Base-by-base conservation (phyloP, 176 grass and related monocot species). In the Lolium perenne region DNA sequence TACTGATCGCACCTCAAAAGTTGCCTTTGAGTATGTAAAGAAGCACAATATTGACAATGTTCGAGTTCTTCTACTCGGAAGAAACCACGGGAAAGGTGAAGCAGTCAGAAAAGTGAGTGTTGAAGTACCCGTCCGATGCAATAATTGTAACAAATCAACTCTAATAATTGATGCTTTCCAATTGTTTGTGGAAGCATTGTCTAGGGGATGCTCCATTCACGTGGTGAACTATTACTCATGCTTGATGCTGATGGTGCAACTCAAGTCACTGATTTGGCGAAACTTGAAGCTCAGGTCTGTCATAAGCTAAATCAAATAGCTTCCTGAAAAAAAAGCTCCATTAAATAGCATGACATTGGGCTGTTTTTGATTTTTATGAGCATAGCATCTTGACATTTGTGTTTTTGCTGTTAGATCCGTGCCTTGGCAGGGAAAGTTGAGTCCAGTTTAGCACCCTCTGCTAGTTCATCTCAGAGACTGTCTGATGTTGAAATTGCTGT, bases 31-130 rank as follows among this genome's bases (percentile, higher is more conserved):
- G 55, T 99, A 88, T 87, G 88, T 94, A 48, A 84, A 83, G 29
- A 91, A 76, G 70, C 78, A 96, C 77, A 94, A 88, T 61, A 94
- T 99, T 22, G 97, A 96, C 35, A 99, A 94, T 87, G 92, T 93
- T 85, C 95, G 97, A 81, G 90, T 99, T 90, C 85, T 99, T 77
- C 79, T 99, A 58, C 94, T 99, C 18, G 92, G 94, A 18, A 94
- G 81, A 86, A 99, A 99, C 74, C 97, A 99, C 81, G 97, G 97
- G 38, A 99, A 99, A 94, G 97, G 97, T 59, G 97, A 99, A 99
- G 94, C 97, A 10, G 87, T 99, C 25, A 91, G 97, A 90, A 99
- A 99, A 91, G 96, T 98, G 73, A 92, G 90, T 92, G 38, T 51
- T 53, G 62, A 89, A 70, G 47, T 74, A 23, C 35, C 51, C 11